phyloP scores from a whole-genome alignment of 441 rosid species.

The Pelargonium fulgidum region DNA sequence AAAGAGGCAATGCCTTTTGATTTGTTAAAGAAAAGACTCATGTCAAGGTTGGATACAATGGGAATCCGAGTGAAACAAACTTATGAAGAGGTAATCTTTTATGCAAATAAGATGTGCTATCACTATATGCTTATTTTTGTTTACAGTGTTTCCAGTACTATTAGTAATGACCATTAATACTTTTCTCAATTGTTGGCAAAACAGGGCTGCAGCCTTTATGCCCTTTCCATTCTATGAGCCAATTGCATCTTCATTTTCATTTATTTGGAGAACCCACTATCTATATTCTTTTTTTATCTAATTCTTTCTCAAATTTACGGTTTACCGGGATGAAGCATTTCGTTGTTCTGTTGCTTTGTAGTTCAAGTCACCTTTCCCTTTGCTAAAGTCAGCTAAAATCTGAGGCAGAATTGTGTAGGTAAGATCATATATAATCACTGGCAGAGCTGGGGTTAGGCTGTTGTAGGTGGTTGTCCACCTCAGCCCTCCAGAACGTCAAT shows the following conservation, averaged over 20 bases:
- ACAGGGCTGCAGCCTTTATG: conserved; percentile 5
- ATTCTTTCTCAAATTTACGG: neutral
- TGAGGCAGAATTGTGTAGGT: too few species aligned
- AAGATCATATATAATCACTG: too few species aligned
- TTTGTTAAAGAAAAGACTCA: conserved; percentile 63
- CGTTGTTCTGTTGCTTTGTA: neutral
- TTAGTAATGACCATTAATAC: neutral
- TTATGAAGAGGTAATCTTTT: conserved; percentile 72
- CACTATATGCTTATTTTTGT: neutral
- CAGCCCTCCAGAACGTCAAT: too few species aligned
- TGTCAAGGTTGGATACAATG: conserved; percentile 67
- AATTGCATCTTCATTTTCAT: conserved; percentile 6
- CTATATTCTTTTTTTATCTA: neutral
- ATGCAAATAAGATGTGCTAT: neutral
- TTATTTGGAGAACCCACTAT: conserved; percentile 1
- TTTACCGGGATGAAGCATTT: neutral
- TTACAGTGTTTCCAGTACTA: neutral
- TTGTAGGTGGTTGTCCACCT: too few species aligned
- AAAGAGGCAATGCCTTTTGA: conserved; percentile 87
- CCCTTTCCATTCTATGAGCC: conserved; percentile 9
- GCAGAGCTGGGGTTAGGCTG: too few species aligned
- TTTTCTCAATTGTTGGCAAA: conserved; percentile 1
- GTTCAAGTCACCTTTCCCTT: neutral
- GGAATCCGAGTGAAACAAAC: conserved; percentile 61
- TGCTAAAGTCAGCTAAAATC: too few species aligned